phyloP scores from a whole-genome alignment of 2,329 filamentous ascomycete species.

The Aspergillus novofumigatus region DNA sequence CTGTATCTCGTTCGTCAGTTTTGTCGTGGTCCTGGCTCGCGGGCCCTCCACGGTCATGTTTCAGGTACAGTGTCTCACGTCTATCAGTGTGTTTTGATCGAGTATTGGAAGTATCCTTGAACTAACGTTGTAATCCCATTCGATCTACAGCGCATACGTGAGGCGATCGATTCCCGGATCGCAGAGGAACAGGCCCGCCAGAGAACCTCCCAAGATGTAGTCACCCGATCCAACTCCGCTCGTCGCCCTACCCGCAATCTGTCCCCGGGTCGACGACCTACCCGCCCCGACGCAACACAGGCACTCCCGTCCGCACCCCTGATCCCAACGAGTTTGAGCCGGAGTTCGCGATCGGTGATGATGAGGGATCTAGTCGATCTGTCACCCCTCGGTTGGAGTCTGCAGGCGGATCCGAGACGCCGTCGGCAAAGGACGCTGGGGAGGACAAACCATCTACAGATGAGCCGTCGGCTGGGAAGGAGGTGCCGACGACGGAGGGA shows the following conservation, averaged over 20 bases:
- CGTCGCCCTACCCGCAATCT: constrained; percentile 32
- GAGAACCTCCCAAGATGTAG: constrained; percentile 46
- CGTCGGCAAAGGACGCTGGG: constrained; percentile 18
- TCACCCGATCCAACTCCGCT: constrained; percentile 44
- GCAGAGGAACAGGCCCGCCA: constrained; percentile 87
- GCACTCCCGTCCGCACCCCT: constrained; percentile 54
- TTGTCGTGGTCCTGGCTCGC: constrained; percentile 16
- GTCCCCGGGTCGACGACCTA: constrained; percentile 25
- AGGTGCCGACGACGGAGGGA: constrained; percentile 18
- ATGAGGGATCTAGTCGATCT: constrained; percentile 62
- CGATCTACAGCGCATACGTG: constrained; percentile 65
- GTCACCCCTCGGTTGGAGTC: constrained; percentile 54
- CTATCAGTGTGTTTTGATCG: not conserved
- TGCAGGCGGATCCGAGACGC: constrained; percentile 28
- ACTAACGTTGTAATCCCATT: not conserved
- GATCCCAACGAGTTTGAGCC: constrained; percentile 86
- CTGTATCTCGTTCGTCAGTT: constrained; percentile 9
- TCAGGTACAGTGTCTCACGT: constrained; percentile 20
- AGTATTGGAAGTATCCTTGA: not conserved
- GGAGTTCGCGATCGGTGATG: constrained; percentile 82
- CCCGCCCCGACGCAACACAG: constrained; percentile 33
- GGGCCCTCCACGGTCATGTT: constrained; percentile 27
- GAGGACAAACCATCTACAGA: constrained; percentile 20
- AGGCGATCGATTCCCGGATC: constrained; percentile 79
- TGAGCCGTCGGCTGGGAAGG: constrained; percentile 16